Evolutionary conservation across 1,284 basidiomycete genomes (phyloP), one percentile per base, ranked within the genome.

Genomic region (Moniliophthora roreri): DNA sequence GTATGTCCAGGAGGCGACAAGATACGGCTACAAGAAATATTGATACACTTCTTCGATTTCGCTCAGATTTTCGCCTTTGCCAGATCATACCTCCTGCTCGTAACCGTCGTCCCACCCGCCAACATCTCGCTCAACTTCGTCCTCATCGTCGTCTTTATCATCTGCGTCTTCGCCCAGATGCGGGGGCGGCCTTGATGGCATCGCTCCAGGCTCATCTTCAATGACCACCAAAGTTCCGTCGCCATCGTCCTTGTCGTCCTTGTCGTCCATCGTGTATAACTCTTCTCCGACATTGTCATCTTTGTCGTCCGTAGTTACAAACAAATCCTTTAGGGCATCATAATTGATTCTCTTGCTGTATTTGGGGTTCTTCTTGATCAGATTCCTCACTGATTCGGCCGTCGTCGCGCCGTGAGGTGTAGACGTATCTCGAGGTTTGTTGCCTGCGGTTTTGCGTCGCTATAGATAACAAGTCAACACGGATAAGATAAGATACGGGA

Each of bases 301-400:
- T 59, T 85, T 81, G 47, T 83, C 79, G 20, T 82, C 81, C 52
- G 70, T 75, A 39, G 81, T 80, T 24, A 83, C 77, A 66, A 93
- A 92, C 5, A 93, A 77, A 54, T 82, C 81, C 60, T 89, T 87
- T 50, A 94, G 79, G 0, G 90, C 91, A 60, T 90, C 86, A 65
- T 95, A 95, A 65, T 95, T 95, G 69, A 95, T 94, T 49, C 91
- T 82, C 63, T 91, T 91, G 70, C 89, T 92, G 69, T 93, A 92
- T 66, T 85, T 91, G 21, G 84, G 77, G 58, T 87, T 91, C 69
- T 91, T 90, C 75, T 89, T 88, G 61, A 94, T 75, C 35, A 95
- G 76, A 53, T 87, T 89, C 21, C 80, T 81, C 32, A 93, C 89
- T 3, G 91, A 85, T 62, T 94, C 92, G 2, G 88, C 90, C 1